Evolutionary conservation across 202 grass and related monocot species (phyloP).

Genomic region (Sporobolus alterniflorus): DNA sequence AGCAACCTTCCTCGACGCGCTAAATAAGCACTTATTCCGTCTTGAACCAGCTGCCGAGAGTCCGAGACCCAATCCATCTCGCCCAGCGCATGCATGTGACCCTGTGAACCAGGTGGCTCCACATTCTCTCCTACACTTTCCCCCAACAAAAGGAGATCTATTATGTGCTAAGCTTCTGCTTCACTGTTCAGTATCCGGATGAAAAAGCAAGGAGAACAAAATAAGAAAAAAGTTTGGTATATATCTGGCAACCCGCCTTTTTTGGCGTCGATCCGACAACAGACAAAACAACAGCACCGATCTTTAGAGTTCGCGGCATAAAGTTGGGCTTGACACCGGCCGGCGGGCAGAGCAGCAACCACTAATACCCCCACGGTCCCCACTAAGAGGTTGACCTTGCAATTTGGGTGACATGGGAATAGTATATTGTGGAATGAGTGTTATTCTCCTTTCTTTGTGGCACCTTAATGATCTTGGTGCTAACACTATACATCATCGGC

Average conservation of each 20-base stretch:
- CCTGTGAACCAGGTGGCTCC: conserved; percentile 47
- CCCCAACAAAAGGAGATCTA: not conserved
- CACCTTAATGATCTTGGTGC: no score
- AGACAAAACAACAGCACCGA: conserved; percentile 28
- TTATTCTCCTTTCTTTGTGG: not conserved
- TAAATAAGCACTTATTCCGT: no score
- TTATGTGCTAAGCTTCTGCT: conserved; percentile 32
- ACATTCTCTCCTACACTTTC: conserved; percentile 17
- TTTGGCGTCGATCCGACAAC: conserved; percentile 17
- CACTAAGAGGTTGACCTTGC: conserved; percentile 19
- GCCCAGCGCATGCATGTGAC: conserved; percentile 16
- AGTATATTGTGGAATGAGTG: not conserved
- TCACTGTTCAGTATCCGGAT: conserved; percentile 12
- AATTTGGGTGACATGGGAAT: conserved; percentile 14
- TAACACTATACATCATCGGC: no score
- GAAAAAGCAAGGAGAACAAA: not conserved
- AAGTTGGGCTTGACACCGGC: not conserved
- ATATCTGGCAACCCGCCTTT: no score
- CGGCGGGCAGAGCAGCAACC: not conserved
- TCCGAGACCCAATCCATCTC: conserved; percentile 3
- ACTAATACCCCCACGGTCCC: not conserved
- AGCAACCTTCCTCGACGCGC: conserved; percentile 24
- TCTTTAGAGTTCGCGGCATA: conserved; percentile 28
- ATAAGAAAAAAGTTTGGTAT: not conserved
- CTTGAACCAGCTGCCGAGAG: no score